A percentile compares a stretch with the other conserved stretches of the same genome.
These are phyloP conservation scores for Pythium brachiatum DNA, from an alignment of 352 stramenopile species.

Conservation along the genomic window DNA sequence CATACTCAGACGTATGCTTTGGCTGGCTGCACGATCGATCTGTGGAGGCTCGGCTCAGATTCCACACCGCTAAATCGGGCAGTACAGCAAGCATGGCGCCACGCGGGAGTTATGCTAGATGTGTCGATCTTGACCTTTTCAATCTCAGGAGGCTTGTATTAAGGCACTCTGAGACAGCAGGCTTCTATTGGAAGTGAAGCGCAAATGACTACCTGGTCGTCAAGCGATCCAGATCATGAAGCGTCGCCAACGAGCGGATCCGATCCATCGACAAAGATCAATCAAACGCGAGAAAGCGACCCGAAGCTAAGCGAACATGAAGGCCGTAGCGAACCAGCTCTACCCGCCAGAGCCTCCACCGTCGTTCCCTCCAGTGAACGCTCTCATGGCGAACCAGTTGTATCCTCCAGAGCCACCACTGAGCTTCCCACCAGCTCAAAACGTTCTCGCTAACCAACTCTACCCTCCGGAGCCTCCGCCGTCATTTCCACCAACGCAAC, in stretches of 20 bases:
- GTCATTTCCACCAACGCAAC: neutral
- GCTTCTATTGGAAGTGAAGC: neutral
- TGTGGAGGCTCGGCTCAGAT: neutral
- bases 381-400: neutral
- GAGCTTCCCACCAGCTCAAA: neutral
- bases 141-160: neutral
- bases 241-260: neutral
- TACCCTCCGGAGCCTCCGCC: conserved; percentile 2
- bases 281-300: no score
- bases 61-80: neutral
- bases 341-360: conserved; percentile 1
- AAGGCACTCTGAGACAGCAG: neutral
- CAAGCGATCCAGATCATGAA: neutral
- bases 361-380: neutral
- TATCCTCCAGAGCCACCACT: conserved; percentile 1
- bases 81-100: no score
- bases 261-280: no score
- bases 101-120: no score
- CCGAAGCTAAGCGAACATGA: neutral
- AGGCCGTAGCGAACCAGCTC: conserved; percentile 1
- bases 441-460: neutral
- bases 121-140: neutral
- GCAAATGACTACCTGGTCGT: neutral
- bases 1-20: no score
- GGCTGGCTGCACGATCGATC: no score